These are phyloP conservation scores for Camellia lanceoleosa DNA, from an alignment of 148 eudicot genomes.

Conservation along the genomic window DNA sequence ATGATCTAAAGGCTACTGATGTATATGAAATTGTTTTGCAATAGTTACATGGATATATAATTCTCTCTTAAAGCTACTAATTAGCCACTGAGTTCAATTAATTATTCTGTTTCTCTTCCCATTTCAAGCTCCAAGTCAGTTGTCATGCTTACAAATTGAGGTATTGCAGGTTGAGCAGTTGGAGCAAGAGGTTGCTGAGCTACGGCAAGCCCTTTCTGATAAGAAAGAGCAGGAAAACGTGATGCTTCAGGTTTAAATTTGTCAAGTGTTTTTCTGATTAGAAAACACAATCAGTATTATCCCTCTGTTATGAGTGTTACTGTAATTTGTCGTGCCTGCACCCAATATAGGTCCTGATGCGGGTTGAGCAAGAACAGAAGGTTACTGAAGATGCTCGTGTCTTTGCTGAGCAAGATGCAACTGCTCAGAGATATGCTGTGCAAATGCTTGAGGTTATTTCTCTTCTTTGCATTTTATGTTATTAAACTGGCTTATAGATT, in stretches of 20 bases:
- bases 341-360: conserved; percentile 63
- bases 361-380: conserved; percentile 85
- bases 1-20: not conserved
- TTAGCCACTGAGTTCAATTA: not conserved
- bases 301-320: not conserved
- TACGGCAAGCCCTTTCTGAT: conserved; percentile 59
- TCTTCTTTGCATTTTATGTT: conserved; percentile 11
- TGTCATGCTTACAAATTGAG: conserved; percentile 12
- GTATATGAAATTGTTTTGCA: not conserved
- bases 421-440: conserved; percentile 58
- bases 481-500: not conserved
- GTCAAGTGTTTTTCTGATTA: not conserved
- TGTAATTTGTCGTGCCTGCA: conserved; percentile 6
- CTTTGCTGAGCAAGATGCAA: conserved; percentile 76
- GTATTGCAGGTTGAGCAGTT: conserved; percentile 65
- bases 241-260: conserved; percentile 66
- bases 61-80: not conserved
- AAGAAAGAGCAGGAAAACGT: conserved; percentile 73
- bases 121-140: not conserved
- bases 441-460: conserved; percentile 62
- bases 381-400: conserved; percentile 74
- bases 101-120: not conserved
- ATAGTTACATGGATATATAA: not conserved
- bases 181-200: conserved; percentile 63
- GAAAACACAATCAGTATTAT: not conserved